These are phyloP conservation scores for Solanum sitiens DNA, from an alignment of 257 asterid species.

Conservation along the genomic window DNA sequence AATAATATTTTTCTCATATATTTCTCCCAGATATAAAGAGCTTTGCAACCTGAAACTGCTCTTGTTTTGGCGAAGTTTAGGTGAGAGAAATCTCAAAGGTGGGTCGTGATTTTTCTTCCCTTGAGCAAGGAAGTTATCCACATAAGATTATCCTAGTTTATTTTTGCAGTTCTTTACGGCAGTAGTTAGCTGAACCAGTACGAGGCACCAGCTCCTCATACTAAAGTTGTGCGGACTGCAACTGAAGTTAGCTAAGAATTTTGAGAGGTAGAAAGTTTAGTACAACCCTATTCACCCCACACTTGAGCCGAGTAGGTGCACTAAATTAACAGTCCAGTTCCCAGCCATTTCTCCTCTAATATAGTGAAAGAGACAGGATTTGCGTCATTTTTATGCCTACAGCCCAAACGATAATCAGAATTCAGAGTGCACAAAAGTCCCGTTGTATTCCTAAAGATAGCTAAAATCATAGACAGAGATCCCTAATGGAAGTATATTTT, in stretches of 20 bases:
- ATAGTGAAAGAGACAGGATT: not conserved
- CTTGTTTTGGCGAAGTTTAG: not conserved
- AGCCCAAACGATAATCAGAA: not conserved
- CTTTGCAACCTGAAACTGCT: not conserved
- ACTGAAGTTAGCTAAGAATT: not conserved
- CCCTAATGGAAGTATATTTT: not conserved
- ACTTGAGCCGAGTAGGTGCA: not conserved
- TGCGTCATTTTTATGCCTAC: not conserved
- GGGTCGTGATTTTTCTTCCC: not conserved
- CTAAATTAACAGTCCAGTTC: not conserved
- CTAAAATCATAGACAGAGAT: not conserved
- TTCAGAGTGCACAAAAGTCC: not conserved
- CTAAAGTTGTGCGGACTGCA: not conserved
- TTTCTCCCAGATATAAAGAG: not conserved
- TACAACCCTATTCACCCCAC: not conserved
- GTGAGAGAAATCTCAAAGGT: not conserved
- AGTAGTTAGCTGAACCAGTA: not conserved
- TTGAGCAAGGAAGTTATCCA: not conserved
- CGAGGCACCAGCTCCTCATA: not conserved
- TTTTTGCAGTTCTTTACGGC: not conserved
- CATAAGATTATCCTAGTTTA: not conserved
- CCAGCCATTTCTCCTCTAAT: not conserved
- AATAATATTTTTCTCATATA: too few relatives aligned
- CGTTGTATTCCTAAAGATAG: not conserved
- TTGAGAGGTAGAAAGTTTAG: not conserved